Conservation (phyloP, 129 eudicot genomes). For the Centaurea solstitialis region DNA sequence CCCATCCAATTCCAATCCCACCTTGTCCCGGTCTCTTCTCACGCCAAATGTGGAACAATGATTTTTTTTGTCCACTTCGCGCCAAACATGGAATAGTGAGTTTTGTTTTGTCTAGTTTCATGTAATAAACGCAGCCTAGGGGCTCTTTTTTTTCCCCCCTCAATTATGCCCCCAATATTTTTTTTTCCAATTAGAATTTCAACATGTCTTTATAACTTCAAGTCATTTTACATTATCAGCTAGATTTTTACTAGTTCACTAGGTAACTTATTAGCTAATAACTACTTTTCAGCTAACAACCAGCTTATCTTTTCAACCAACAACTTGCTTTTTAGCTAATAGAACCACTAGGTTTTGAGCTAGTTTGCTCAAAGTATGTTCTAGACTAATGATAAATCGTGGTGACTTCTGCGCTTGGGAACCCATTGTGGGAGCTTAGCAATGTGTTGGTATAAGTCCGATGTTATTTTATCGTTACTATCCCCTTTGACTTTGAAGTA, state of each 20-base stretch:
- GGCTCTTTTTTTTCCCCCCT: too few relatives aligned
- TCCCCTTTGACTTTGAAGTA: slow-evolving; percentile 1
- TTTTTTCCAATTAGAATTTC: neutral
- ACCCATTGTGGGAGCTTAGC: neutral
- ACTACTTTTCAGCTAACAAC: too few relatives aligned
- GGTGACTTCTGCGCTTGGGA: neutral
- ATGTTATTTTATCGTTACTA: neutral
- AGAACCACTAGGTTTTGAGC: neutral
- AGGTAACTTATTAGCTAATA: neutral
- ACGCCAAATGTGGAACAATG: too few relatives aligned
- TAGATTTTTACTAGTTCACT: neutral
- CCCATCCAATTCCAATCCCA: too few relatives aligned
- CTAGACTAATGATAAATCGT: too few relatives aligned
- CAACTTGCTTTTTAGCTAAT: neutral
- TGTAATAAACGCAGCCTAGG: too few relatives aligned
- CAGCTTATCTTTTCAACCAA: neutral
- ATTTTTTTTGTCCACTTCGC: too few relatives aligned
- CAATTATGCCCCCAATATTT: neutral
- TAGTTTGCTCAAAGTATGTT: neutral
- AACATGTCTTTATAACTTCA: neutral
- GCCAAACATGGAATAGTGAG: too few relatives aligned
- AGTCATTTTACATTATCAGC: neutral
- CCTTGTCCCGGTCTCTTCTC: too few relatives aligned
- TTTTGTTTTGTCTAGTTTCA: too few relatives aligned
- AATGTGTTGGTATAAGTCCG: neutral